phyloP scores from a whole-genome alignment of 164 flowering plant genomes.

The Dillenia turbinata region DNA sequence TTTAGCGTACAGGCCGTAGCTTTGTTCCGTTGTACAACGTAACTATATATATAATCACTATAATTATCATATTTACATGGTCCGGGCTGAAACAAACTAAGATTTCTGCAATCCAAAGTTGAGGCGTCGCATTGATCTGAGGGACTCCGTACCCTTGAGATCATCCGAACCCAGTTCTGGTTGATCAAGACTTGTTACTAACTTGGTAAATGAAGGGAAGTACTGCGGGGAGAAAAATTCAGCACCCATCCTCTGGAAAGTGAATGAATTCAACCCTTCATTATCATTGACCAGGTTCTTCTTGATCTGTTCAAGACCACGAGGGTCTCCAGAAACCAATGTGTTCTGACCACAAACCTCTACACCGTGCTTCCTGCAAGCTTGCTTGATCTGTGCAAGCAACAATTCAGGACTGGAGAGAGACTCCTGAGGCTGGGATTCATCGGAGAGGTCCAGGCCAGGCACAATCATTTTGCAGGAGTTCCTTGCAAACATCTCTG shows the following conservation, averaged over 20 bases:
- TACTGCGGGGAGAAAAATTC: slow-evolving; percentile 88
- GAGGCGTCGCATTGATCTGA: too few species aligned
- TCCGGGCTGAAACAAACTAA: too few species aligned
- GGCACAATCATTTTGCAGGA: slow-evolving; percentile 66
- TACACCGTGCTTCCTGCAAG: slow-evolving; percentile 54
- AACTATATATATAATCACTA: too few species aligned
- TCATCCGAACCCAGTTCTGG: slow-evolving; percentile 47
- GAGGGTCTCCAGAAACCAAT: slow-evolving; percentile 19
- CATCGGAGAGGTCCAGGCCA: slow-evolving; percentile 75
- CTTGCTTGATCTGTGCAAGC: slow-evolving; percentile 42
- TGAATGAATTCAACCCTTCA: slow-evolving; percentile 41
- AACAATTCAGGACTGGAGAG: slow-evolving; percentile 60
- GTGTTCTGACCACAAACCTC: slow-evolving; percentile 62
- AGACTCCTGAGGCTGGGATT: slow-evolving; percentile 34
- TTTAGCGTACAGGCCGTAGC: too few species aligned
- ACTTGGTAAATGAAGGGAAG: slow-evolving; percentile 58
- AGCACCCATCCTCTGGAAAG: slow-evolving; percentile 93
- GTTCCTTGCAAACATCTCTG: slow-evolving; percentile 58
- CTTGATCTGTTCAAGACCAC: slow-evolving; percentile 49
- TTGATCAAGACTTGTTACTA: slow-evolving; percentile 47
- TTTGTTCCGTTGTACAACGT: too few species aligned
- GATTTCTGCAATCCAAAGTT: too few species aligned
- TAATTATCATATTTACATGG: too few species aligned
- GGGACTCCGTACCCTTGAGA: slow-evolving; percentile 5
- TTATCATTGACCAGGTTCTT: slow-evolving; percentile 37